Evolutionary conservation across 345 rosid species (phyloP).

Genomic region (Eucalyptus globulus): DNA sequence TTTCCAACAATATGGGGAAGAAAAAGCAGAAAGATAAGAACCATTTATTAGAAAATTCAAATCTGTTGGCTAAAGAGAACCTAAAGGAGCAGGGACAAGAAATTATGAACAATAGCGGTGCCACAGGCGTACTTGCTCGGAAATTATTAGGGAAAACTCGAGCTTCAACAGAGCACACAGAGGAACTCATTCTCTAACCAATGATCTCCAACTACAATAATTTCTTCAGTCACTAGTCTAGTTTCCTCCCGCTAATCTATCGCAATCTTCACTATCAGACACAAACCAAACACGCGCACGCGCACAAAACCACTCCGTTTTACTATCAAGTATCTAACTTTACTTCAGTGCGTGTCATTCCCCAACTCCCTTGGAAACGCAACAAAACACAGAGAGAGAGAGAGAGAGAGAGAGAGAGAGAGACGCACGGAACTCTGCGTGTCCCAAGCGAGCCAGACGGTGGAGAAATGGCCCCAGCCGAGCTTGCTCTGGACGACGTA

Average conservation of each 20-base stretch:
- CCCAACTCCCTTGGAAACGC: neutral
- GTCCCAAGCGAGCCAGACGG: slow-evolving; percentile 85
- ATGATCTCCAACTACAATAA: neutral
- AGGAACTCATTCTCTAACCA: neutral
- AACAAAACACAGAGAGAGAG: neutral
- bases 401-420: neutral
- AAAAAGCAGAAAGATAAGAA: neutral
- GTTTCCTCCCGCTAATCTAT: neutral
- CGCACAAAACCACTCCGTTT: neutral
- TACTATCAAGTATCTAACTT: neutral
- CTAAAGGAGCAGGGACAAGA: neutral
- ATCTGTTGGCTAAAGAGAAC: neutral
- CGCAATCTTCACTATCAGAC: neutral
- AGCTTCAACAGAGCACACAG: neutral
- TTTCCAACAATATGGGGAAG: neutral
- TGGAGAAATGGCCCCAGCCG: slow-evolving; percentile 83
- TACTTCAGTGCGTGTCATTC: neutral
- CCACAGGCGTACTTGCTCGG: neutral
- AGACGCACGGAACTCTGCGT: slow-evolving; percentile 25
- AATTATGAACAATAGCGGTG: neutral
- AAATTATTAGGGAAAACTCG: neutral
- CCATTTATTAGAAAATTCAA: neutral
- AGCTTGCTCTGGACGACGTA: slow-evolving; percentile 63
- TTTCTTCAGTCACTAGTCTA: neutral
- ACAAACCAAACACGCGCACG: neutral